These are phyloP conservation scores for Albizia julibrissin DNA, from an alignment of 306 rosid species.

Conservation along the genomic window DNA sequence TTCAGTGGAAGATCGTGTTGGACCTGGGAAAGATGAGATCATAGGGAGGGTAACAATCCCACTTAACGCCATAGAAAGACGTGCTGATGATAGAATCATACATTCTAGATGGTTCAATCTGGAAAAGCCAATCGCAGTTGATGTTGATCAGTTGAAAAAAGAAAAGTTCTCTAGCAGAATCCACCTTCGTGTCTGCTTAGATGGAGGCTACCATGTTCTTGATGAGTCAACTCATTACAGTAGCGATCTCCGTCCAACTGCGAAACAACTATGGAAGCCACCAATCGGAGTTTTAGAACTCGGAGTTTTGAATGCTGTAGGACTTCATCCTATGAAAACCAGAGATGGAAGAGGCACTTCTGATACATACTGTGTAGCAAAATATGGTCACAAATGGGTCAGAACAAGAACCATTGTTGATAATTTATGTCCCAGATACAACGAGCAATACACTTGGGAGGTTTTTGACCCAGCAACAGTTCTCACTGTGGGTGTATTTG, in stretches of 20 bases:
- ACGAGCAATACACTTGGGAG: constrained; percentile 64
- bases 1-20: constrained; percentile 51
- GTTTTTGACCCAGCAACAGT: constrained; percentile 63
- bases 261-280: constrained; percentile 56
- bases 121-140: constrained; percentile 47
- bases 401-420: constrained; percentile 52
- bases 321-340: constrained; percentile 54
- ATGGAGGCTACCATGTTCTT: constrained; percentile 64
- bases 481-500: constrained; percentile 52
- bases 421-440: constrained; percentile 46
- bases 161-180: constrained; percentile 53
- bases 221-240: constrained; percentile 63
- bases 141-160: constrained; percentile 46
- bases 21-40: constrained; percentile 51
- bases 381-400: constrained; percentile 61
- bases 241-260: constrained; percentile 55
- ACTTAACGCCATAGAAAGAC: constrained; percentile 33
- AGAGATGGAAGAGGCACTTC: constrained; percentile 49
- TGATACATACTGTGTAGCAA: constrained; percentile 55
- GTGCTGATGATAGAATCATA: constrained; percentile 45
- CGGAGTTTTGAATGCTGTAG: constrained; percentile 48
- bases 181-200: constrained; percentile 58
- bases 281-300: constrained; percentile 54
- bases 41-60: constrained; percentile 44
- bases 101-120: constrained; percentile 54